Percentiles rank a stretch among this genome's conserved stretches.
Conservation (phyloP, 2,329 filamentous ascomycete species). For the Calonectria montana region DNA sequence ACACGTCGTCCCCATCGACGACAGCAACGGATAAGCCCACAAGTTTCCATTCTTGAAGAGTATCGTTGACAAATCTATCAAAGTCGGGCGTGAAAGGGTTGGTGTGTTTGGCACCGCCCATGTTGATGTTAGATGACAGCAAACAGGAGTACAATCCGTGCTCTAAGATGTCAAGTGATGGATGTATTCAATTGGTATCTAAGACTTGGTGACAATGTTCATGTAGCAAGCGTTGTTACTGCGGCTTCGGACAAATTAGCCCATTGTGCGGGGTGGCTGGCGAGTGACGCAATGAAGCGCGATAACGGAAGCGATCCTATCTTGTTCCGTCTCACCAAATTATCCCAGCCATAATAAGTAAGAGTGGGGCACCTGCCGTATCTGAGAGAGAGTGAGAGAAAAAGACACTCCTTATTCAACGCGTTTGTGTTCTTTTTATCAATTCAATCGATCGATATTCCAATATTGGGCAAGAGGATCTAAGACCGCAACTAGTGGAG, state of each 20-base stretch:
- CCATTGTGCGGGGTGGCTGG: not conserved
- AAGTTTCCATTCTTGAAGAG: not conserved
- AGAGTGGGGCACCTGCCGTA: not conserved
- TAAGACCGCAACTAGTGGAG: no score
- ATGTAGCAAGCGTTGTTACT: not conserved
- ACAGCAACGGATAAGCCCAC: not conserved
- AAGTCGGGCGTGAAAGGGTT: not conserved
- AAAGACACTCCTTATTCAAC: no score
- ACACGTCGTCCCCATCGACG: not conserved
- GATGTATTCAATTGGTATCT: not conserved
- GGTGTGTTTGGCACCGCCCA: not conserved
- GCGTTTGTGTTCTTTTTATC: no score
- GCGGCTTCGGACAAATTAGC: not conserved
- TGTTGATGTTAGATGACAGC: not conserved
- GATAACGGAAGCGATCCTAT: not conserved
- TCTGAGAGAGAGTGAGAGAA: not conserved
- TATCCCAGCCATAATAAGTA: not conserved
- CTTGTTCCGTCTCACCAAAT: not conserved
- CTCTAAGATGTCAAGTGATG: not conserved
- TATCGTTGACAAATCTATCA: not conserved
- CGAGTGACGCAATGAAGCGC: not conserved
- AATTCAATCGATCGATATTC: no score
- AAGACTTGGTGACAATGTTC: not conserved
- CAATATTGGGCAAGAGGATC: no score
- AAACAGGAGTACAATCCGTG: no score